phyloP scores from a whole-genome alignment of 495 filamentous ascomycete species.

The Chaetomidium leptoderma region DNA sequence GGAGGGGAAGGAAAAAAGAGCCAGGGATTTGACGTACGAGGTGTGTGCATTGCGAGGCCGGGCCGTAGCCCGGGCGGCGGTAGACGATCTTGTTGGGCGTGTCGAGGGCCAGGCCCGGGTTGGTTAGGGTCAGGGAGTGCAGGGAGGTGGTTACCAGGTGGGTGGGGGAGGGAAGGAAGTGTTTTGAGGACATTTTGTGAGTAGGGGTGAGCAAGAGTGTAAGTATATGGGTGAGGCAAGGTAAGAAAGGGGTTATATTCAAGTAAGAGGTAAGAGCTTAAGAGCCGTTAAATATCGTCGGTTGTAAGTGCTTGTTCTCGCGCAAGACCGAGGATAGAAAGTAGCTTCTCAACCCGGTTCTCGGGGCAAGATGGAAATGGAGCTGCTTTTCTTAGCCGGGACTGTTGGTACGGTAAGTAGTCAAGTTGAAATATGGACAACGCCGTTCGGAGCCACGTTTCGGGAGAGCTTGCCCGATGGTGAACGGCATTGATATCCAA shows the following conservation, averaged over 20 bases:
- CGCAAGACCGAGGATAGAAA: no score
- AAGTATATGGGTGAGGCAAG: background rate
- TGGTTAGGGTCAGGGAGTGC: constrained; percentile 71
- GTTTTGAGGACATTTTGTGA: constrained; percentile 63
- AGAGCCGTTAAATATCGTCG: no score
- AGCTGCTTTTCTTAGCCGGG: no score
- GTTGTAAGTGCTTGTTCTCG: no score
- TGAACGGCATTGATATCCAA: constrained; percentile 4
- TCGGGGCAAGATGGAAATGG: no score
- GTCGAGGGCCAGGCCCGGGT: constrained; percentile 81
- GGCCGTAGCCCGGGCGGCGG: constrained; percentile 50
- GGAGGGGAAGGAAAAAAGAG: no score
- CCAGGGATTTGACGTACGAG: no score
- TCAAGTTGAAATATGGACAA: no score
- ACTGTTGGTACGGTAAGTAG: no score
- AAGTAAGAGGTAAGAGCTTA: background rate
- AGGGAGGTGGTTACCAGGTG: constrained; percentile 77
- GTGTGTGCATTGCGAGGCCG: constrained; percentile 54
- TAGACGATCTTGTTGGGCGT: constrained; percentile 80
- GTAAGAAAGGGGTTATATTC: background rate
- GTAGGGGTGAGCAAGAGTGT: background rate
- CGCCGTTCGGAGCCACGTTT: background rate
- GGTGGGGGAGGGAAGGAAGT: constrained; percentile 86
- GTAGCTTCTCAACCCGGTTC: no score
- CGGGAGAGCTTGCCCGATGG: constrained; percentile 17